Conservation (phyloP, 1,139 yeast genomes). For the Candida tetrigidarum region DNA sequence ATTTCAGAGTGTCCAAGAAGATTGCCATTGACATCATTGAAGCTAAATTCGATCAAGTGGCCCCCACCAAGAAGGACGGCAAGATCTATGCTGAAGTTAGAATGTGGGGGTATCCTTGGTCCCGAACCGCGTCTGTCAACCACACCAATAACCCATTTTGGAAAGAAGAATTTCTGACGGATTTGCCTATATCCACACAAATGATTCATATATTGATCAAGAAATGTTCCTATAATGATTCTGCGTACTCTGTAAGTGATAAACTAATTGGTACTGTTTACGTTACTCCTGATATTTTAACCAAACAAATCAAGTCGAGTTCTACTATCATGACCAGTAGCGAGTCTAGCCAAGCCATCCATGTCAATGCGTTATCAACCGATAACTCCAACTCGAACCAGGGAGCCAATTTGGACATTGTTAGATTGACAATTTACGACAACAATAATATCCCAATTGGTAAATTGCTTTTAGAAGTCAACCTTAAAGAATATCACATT, state of each 20-base stretch:
- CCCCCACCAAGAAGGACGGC: constrained; percentile 18
- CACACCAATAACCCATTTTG: constrained; percentile 63
- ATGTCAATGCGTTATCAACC: constrained; percentile 20
- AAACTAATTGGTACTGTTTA: constrained; percentile 56
- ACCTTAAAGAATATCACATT: constrained; percentile 59
- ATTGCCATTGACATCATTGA: constrained; percentile 67
- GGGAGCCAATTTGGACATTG: constrained; percentile 36
- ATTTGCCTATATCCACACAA: constrained; percentile 59
- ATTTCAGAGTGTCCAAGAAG: constrained; percentile 58
- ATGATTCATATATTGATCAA: constrained; percentile 57
- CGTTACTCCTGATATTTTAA: constrained; percentile 58
- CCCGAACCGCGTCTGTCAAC: constrained; percentile 63
- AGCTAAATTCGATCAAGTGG: constrained; percentile 56
- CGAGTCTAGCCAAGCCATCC: constrained; percentile 31
- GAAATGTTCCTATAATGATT: constrained; percentile 29
- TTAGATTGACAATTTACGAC: constrained; percentile 47
- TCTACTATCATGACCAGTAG: constrained; percentile 40
- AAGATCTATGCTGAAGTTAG: constrained; percentile 63
- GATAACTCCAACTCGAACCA: constrained; percentile 12
- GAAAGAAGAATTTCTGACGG: constrained; percentile 67
- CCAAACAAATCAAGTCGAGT: constrained; percentile 35
- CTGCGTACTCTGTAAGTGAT: constrained; percentile 32
- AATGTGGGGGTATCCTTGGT: constrained; percentile 74
- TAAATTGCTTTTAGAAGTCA: constrained; percentile 57
- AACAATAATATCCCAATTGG: constrained; percentile 55